Evolutionary conservation across 2,329 filamentous ascomycete genomes (phyloP).

Genomic region (Sarocladium oryzae): DNA sequence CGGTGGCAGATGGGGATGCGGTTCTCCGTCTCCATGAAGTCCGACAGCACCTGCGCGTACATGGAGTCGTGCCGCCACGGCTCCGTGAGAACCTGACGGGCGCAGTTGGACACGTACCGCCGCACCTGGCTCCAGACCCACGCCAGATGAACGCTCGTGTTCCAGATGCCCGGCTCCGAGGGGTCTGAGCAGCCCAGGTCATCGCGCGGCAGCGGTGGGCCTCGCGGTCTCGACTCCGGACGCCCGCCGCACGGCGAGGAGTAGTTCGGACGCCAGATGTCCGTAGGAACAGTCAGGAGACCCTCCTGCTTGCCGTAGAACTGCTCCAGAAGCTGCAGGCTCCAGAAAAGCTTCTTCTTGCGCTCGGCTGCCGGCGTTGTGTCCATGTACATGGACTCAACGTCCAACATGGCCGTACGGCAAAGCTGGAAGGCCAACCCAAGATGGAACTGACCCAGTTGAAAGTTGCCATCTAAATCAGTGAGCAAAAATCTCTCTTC

Average conservation of each 20-base stretch:
- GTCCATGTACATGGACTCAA: constrained; percentile 30
- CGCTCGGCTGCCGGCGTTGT: constrained; percentile 32
- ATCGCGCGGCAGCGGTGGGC: constrained; percentile 37
- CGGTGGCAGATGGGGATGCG: constrained; percentile 42
- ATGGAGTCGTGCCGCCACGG: constrained; percentile 46
- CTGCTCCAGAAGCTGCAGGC: constrained; percentile 42
- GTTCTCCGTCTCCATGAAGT: constrained; percentile 45
- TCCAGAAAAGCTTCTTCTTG: constrained; percentile 46
- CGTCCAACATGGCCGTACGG: constrained; percentile 41
- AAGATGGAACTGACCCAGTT: constrained; percentile 43
- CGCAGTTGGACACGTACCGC: constrained; percentile 41
- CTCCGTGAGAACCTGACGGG: constrained; percentile 39
- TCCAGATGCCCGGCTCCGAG: constrained; percentile 43
- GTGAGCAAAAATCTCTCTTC: neutral
- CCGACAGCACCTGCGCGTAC: constrained; percentile 42
- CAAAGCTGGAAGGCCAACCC: constrained; percentile 44
- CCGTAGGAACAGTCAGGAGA: constrained; percentile 33
- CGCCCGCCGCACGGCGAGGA: constrained; percentile 18
- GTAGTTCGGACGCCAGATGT: constrained; percentile 32
- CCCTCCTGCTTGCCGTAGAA: constrained; percentile 41
- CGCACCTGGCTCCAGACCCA: constrained; percentile 44
- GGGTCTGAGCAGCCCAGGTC: constrained; percentile 33
- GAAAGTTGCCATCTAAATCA: constrained; percentile 37
- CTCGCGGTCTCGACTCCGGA: constrained; percentile 23
- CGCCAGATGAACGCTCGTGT: constrained; percentile 39